Percentiles rank a stretch among this genome's conserved stretches.
These are phyloP conservation scores for Colletotrichum orchidophilum DNA, from an alignment of 2,329 filamentous ascomycete species.

Conservation along the genomic window DNA sequence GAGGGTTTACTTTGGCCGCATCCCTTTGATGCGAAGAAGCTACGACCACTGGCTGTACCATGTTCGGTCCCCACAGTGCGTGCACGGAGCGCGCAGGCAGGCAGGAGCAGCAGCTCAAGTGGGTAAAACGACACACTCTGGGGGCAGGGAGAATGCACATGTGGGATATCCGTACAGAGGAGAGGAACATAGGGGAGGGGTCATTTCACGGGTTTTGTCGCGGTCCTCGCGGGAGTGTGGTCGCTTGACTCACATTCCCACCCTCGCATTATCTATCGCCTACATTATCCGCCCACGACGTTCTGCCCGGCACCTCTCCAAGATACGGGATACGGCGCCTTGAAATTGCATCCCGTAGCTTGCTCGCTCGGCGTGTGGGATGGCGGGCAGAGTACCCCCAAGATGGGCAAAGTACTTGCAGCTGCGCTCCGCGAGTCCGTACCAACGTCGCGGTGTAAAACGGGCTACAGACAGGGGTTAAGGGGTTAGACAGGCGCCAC, in stretches of 20 bases:
- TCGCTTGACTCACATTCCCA: background rate
- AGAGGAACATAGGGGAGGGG: background rate
- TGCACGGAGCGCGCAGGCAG: slow-evolving; percentile 27
- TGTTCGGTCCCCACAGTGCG: slow-evolving; percentile 10
- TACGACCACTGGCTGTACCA: background rate
- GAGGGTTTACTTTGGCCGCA: background rate
- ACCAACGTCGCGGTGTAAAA: background rate
- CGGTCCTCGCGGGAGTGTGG: slow-evolving; percentile 16
- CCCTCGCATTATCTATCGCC: background rate
- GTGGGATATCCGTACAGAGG: background rate
- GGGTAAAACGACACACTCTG: slow-evolving; percentile 13
- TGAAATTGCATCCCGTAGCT: background rate
- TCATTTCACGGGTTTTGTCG: background rate
- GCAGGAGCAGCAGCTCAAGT: slow-evolving; percentile 8
- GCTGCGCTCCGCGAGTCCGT: background rate
- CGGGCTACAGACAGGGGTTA: slow-evolving; percentile 15
- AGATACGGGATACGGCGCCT: background rate
- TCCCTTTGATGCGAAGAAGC: background rate
- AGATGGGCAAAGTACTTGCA: background rate
- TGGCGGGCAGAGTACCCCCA: background rate
- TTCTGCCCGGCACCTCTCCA: background rate
- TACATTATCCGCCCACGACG: background rate
- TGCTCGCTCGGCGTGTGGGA: background rate
- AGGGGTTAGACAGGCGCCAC: slow-evolving; percentile 25
- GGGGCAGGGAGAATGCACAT: background rate